phyloP scores from a whole-genome alignment of 106 monocot species.

The Dioscorea dumetorum region DNA sequence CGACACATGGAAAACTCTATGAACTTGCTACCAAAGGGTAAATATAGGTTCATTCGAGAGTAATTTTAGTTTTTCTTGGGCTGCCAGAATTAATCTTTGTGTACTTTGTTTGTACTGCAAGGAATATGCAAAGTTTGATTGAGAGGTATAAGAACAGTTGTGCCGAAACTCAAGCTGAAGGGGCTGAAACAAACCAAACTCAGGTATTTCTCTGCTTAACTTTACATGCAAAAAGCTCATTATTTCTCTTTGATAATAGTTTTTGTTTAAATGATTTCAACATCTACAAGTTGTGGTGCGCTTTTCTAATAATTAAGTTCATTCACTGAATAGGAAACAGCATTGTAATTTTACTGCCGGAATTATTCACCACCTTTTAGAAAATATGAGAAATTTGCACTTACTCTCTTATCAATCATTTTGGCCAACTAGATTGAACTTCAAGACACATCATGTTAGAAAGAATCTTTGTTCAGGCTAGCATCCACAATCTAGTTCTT shows the following conservation, averaged over 20 bases:
- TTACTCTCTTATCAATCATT: background rate
- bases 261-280: background rate
- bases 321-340: background rate
- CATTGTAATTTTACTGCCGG: background rate
- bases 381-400: background rate
- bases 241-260: background rate
- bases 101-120: background rate
- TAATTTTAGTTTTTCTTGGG: background rate
- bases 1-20: slow-evolving; percentile 14
- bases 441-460: too few relatives aligned
- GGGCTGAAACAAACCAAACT: slow-evolving; percentile 18
- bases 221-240: background rate
- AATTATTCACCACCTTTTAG: background rate
- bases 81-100: background rate
- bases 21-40: slow-evolving; percentile 17
- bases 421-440: background rate
- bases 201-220: slow-evolving; percentile 15
- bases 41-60: background rate
- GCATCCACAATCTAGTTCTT: too few relatives aligned
- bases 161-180: slow-evolving; percentile 13
- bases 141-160: slow-evolving; percentile 25
- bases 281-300: background rate
- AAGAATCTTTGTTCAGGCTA: too few relatives aligned
- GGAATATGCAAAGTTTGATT: slow-evolving; percentile 28
- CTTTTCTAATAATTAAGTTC: background rate